These are phyloP conservation scores for Lanmaoa rubissima DNA, from an alignment of 768 basidiomycete species.

Conservation along the genomic window DNA sequence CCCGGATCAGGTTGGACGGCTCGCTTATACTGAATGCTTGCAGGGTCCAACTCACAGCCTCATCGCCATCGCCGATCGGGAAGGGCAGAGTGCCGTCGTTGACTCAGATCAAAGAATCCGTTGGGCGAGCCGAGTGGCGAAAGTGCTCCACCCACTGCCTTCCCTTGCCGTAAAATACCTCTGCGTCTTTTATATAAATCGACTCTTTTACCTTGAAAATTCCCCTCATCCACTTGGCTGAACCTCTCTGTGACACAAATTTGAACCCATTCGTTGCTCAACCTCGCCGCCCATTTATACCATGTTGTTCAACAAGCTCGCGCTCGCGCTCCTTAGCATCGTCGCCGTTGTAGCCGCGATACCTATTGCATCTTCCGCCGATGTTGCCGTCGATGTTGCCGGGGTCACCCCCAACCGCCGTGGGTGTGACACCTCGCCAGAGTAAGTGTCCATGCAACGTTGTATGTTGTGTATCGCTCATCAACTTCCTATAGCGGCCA, in stretches of 20 bases:
- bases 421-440: background rate
- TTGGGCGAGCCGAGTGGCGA: background rate
- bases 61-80: no score
- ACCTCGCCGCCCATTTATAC: no score
- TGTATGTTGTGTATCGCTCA: background rate
- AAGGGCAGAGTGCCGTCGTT: no score
- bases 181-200: background rate
- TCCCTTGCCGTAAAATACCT: background rate
- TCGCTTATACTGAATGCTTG: background rate
- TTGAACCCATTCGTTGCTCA: no score
- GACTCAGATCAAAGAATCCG: background rate
- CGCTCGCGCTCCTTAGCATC: slow-evolving; percentile 1
- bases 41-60: no score
- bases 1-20: background rate
- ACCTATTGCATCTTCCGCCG: background rate
- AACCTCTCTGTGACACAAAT: background rate
- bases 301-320: slow-evolving; percentile 12
- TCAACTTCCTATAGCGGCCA: background rate
- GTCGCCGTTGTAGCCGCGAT: background rate
- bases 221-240: no score
- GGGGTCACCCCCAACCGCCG: background rate
- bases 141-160: background rate
- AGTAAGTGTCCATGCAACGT: background rate
- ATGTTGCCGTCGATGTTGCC: background rate
- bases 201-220: background rate